Conservation (phyloP, 1,284 basidiomycete species). For the Ceratobasidium sp. region DNA sequence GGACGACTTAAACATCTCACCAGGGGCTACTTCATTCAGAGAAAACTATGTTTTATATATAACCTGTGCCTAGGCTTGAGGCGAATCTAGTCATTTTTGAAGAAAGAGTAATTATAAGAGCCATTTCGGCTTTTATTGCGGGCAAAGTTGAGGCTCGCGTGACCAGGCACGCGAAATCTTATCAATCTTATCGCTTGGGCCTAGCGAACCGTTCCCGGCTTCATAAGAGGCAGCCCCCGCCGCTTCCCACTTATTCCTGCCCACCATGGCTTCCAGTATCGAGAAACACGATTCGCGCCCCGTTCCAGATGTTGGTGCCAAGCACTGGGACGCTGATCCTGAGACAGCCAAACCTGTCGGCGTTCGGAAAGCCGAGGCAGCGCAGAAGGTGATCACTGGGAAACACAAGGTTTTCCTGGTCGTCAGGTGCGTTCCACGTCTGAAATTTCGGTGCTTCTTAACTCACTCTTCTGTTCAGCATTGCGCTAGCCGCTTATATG, state of each 20-base stretch:
- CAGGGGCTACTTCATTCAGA: background rate
- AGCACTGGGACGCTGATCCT: constrained; percentile 17
- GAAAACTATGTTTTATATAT: background rate
- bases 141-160: background rate
- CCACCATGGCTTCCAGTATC: constrained; percentile 23
- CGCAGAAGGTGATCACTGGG: constrained; percentile 37
- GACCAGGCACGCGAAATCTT: constrained; percentile 28
- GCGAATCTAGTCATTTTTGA: background rate
- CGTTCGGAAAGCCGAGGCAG: constrained; percentile 35
- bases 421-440: constrained; percentile 9
- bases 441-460: background rate
- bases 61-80: background rate
- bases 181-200: constrained; percentile 29
- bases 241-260: background rate
- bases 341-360: constrained; percentile 26
- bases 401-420: constrained; percentile 30
- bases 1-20: background rate
- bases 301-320: background rate
- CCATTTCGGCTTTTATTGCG: background rate
- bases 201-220: constrained; percentile 1
- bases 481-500: constrained; percentile 79
- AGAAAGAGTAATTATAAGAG: background rate
- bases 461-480: constrained; percentile 57
- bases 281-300: constrained; percentile 23
- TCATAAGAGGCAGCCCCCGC: background rate